Evolutionary conservation across 176 grass and related monocot genomes (phyloP).

Genomic region (Phyllostachys edulis): DNA sequence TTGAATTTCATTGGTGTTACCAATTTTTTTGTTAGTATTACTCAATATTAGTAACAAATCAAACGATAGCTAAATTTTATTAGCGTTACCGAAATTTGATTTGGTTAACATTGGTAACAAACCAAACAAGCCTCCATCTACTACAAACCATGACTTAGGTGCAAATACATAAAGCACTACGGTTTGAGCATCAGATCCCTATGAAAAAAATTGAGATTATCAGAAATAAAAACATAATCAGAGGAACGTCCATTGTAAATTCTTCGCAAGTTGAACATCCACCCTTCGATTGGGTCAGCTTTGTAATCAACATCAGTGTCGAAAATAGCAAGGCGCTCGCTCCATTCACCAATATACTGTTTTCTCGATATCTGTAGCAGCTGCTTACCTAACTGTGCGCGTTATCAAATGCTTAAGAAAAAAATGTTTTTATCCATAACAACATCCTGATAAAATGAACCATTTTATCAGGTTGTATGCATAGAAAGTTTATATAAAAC

Average conservation of each 20-base stretch:
- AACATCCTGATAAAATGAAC: not conserved
- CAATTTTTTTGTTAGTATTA: too few relatives aligned
- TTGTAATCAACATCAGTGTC: not conserved
- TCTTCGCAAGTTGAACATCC: not conserved
- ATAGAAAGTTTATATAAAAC: not conserved
- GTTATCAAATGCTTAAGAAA: not conserved
- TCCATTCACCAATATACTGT: not conserved
- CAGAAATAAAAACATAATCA: not conserved
- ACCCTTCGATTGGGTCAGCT: not conserved
- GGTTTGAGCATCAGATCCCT: not conserved
- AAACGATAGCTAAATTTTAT: too few relatives aligned
- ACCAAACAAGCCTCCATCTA: not conserved
- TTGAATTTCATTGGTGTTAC: too few relatives aligned
- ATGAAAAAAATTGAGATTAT: not conserved
- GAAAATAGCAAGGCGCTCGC: not conserved
- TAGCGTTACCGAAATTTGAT: too few relatives aligned
- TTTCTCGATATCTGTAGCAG: not conserved
- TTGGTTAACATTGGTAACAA: too few relatives aligned
- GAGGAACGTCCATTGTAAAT: not conserved
- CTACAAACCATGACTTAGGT: not conserved
- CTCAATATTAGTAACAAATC: too few relatives aligned
- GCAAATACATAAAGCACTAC: not conserved
- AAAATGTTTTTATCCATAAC: not conserved
- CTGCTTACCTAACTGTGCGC: not conserved
- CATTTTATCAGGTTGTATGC: not conserved